phyloP scores from a whole-genome alignment of 352 stramenopile species.

The Salisapilia sapeloensis region DNA sequence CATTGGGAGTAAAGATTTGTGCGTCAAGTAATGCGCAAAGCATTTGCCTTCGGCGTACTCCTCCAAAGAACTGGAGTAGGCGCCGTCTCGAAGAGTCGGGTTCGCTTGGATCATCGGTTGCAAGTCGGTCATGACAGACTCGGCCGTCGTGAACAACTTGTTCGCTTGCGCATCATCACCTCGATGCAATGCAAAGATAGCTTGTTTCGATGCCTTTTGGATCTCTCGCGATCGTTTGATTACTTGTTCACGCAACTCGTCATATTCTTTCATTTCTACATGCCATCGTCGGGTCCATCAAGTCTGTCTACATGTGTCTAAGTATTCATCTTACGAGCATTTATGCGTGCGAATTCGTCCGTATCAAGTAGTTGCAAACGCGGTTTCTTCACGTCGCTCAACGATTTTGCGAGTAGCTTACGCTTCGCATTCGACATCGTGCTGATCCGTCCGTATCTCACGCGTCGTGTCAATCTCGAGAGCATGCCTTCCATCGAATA shows the following conservation, averaged over 20 bases:
- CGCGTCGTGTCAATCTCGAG: no score
- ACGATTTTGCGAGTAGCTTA: no score
- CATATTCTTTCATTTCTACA: constrained; percentile 80
- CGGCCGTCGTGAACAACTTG: constrained; percentile 24
- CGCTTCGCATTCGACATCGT: no score
- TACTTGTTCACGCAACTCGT: constrained; percentile 85
- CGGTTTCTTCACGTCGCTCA: no score
- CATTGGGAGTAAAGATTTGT: constrained; percentile 32
- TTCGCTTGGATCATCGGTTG: constrained; percentile 68
- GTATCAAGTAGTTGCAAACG: no score
- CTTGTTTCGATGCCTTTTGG: constrained; percentile 90
- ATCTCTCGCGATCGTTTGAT: constrained; percentile 92
- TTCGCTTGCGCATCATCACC: constrained; percentile 41
- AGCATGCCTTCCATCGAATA: no score
- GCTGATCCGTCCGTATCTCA: no score
- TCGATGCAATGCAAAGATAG: constrained; percentile 90
- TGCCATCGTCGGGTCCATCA: not conserved
- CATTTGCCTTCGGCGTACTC: constrained; percentile 90
- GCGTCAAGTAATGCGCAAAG: constrained; percentile 75
- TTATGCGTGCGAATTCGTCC: no score
- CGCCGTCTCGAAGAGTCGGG: constrained; percentile 60
- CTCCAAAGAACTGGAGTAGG: constrained; percentile 79
- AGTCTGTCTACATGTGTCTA: not conserved
- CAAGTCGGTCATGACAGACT: constrained; percentile 55
- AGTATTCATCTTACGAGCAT: not conserved